phyloP scores from a whole-genome alignment of 2,329 filamentous ascomycete species.

The Coniochaeta ligniaria region DNA sequence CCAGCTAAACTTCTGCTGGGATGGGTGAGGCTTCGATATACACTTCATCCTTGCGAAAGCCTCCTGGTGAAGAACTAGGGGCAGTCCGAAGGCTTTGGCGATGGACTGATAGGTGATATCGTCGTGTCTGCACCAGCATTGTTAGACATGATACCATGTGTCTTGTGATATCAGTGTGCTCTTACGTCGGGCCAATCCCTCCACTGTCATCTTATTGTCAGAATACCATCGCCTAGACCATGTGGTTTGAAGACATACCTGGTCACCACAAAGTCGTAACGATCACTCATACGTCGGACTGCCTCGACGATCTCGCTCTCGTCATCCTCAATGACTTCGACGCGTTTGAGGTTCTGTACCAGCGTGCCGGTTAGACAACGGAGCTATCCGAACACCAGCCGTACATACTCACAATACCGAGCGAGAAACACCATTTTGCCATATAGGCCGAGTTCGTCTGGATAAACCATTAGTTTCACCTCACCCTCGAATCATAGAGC shows the following conservation, averaged over 20 bases:
- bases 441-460: slow-evolving; percentile 59
- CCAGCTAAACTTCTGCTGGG: slow-evolving; percentile 75
- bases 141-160: slow-evolving; percentile 5
- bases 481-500: not conserved
- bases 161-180: slow-evolving; percentile 6
- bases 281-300: slow-evolving; percentile 74
- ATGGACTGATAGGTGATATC: slow-evolving; percentile 97
- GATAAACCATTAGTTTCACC: not conserved
- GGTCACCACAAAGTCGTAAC: slow-evolving; percentile 92
- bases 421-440: slow-evolving; percentile 57
- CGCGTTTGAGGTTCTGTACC: slow-evolving; percentile 61
- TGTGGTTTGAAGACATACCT: slow-evolving; percentile 33
- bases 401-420: slow-evolving; percentile 46
- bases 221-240: not conserved
- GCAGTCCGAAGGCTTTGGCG: slow-evolving; percentile 76
- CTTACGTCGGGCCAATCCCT: slow-evolving; percentile 90
- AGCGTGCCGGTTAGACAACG: not conserved
- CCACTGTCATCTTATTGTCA: slow-evolving; percentile 42
- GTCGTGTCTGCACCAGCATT: slow-evolving; percentile 60
- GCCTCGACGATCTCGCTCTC: slow-evolving; percentile 87
- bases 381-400: not conserved
- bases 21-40: slow-evolving; percentile 66
- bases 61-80: slow-evolving; percentile 68
- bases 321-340: slow-evolving; percentile 93
- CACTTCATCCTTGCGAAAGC: slow-evolving; percentile 78